Evolutionary conservation across 2,329 filamentous ascomycete species (phyloP).

Genomic region (Sordariomycetes sp.): DNA sequence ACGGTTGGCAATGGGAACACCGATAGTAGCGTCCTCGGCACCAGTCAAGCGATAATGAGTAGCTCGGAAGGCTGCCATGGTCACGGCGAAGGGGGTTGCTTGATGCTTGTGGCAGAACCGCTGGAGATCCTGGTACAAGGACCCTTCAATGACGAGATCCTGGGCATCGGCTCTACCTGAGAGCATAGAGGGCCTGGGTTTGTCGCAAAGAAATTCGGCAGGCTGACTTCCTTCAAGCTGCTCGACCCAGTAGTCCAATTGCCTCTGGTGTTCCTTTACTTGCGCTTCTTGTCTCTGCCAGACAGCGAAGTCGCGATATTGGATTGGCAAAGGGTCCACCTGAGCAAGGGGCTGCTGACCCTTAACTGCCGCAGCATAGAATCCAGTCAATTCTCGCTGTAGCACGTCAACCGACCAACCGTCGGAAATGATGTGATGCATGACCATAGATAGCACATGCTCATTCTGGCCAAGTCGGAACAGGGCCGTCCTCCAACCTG

Average conservation of each 20-base stretch:
- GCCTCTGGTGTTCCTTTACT: constrained; percentile 8
- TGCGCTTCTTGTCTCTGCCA: constrained; percentile 14
- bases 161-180: constrained; percentile 1
- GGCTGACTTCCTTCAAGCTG: constrained; percentile 3
- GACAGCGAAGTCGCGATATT: constrained; percentile 14
- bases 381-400: constrained; percentile 9
- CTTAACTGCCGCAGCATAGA: constrained; percentile 9
- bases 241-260: constrained; percentile 14
- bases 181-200: constrained; percentile 15
- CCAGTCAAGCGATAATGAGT: constrained; percentile 10
- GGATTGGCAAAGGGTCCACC: constrained; percentile 10
- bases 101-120: constrained; percentile 5
- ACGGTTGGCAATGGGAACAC: constrained; percentile 8
- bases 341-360: constrained; percentile 5
- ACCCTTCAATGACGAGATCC: not conserved
- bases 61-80: constrained; percentile 7
- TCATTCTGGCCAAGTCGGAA: constrained; percentile 7
- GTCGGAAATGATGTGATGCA: constrained; percentile 19
- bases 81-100: constrained; percentile 5
- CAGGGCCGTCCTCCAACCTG: constrained; percentile 11
- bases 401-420: constrained; percentile 18
- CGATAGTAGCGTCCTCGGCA: constrained; percentile 6
- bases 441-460: constrained; percentile 14
- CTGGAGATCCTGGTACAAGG: constrained; percentile 4
- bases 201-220: constrained; percentile 24